Evolutionary conservation across 768 basidiomycete genomes (phyloP).

Genomic region (Termitomyces eurrhizus): DNA sequence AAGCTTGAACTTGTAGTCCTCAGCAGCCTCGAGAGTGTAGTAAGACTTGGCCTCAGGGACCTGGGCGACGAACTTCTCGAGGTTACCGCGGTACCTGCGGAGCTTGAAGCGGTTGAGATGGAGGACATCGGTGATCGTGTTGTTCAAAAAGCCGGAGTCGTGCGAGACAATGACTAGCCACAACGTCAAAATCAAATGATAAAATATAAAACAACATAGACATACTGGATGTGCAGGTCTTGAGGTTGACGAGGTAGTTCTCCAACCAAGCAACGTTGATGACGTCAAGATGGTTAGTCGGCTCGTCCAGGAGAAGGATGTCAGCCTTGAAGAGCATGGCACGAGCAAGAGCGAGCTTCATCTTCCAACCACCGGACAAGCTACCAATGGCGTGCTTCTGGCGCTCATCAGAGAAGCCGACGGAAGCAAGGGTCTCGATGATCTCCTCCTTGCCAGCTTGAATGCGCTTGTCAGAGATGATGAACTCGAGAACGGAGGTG

Average conservation of each 20-base stretch:
- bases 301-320: conserved; percentile 94
- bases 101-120: conserved; percentile 99
- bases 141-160: conserved; percentile 96
- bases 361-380: conserved; percentile 99
- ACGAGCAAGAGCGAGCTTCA: conserved; percentile 96
- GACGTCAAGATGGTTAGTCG: conserved; percentile 96
- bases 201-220: conserved; percentile 13
- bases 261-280: conserved; percentile 98
- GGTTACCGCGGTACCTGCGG: conserved; percentile 91
- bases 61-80: conserved; percentile 88
- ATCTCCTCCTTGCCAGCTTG: conserved; percentile 65
- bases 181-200: conserved; percentile 4
- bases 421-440: conserved; percentile 78
- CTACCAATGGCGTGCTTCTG: conserved; percentile 84
- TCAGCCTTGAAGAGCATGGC: conserved; percentile 99
- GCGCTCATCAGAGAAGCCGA: conserved; percentile 88
- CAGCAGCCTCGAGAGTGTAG: conserved; percentile 92
- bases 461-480: conserved; percentile 81
- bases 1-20: conserved; percentile 99
- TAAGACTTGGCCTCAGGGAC: conserved; percentile 98
- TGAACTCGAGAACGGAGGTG: conserved; percentile 87
- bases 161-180: conserved; percentile 89
- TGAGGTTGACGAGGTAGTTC: conserved; percentile 84
- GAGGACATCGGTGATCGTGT: conserved; percentile 96
- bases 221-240: conserved; percentile 87